Evolutionary conservation across 192 early-diverging fungal species (phyloP).

Genomic region (Chytriomyces sp.): DNA sequence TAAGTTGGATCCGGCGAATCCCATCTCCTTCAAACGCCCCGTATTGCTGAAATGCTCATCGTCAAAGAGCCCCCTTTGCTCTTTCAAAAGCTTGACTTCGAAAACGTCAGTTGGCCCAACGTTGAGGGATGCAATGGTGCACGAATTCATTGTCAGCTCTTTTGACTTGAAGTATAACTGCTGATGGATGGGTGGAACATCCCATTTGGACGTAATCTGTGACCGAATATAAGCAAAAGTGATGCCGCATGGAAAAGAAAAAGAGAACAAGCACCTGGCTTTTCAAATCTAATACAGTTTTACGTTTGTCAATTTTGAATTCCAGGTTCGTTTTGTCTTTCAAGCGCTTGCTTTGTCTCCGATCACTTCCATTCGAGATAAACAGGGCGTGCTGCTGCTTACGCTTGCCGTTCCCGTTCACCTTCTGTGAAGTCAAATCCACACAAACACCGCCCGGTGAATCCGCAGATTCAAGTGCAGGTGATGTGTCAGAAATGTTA

Average conservation of each 20-base stretch:
- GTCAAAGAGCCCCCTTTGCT: not conserved
- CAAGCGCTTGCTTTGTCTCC: constrained; percentile 14
- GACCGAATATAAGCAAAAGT: not conserved
- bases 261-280: not conserved
- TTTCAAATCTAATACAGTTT: constrained; percentile 24
- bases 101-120: constrained; percentile 5
- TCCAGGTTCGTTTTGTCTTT: constrained; percentile 9
- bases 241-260: not conserved
- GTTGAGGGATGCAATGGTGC: constrained; percentile 1
- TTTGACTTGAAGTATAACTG: constrained; percentile 1
- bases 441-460: not conserved
- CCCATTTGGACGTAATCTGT: constrained; percentile 17
- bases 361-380: too few species aligned
- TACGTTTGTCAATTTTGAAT: constrained; percentile 5
- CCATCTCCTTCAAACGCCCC: constrained; percentile 10
- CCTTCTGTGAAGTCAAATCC: not conserved
- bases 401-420: not conserved
- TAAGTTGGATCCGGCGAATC: constrained; percentile 22
- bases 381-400: not conserved
- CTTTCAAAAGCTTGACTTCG: constrained; percentile 21
- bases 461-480: not conserved
- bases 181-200: constrained; percentile 21
- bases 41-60: not conserved
- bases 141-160: constrained; percentile 2
- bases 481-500: not conserved